Evolutionary conservation across 805 yeast species (phyloP).

Genomic region (Monosporozyma solicola): DNA sequence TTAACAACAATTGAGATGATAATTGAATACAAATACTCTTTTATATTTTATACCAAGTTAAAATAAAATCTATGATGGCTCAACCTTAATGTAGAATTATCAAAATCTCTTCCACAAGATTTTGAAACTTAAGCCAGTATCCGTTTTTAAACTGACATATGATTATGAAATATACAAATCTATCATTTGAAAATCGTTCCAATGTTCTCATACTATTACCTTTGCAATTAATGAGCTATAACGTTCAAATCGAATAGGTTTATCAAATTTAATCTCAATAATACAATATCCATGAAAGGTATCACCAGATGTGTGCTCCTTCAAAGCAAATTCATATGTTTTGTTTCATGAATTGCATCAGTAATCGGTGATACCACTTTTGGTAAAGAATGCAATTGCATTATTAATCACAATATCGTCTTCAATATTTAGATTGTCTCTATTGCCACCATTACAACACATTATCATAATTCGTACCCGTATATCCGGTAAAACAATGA

Average conservation of each 20-base stretch:
- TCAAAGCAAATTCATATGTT: conserved; percentile 27
- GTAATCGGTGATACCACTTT: conserved; percentile 17
- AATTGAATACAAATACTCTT: conserved; percentile 48
- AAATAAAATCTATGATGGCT: conserved; percentile 32
- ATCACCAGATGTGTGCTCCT: conserved; percentile 50
- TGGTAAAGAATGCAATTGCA: conserved; percentile 17
- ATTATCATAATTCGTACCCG: background rate
- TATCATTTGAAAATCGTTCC: conserved; percentile 37
- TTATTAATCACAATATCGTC: conserved; percentile 10
- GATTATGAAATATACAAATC: conserved; percentile 47
- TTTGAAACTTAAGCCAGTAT: conserved; percentile 33
- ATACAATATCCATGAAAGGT: too few species aligned
- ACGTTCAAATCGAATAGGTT: conserved; percentile 49
- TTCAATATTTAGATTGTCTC: conserved; percentile 3
- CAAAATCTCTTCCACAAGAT: conserved; percentile 19
- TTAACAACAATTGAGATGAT: conserved; percentile 37
- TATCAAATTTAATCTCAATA: conserved; percentile 34
- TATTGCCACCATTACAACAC: background rate
- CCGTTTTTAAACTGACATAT: conserved; percentile 37
- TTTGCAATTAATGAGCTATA: conserved; percentile 23
- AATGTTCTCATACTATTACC: conserved; percentile 13
- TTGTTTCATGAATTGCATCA: conserved; percentile 14
- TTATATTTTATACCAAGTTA: conserved; percentile 41
- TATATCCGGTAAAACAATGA: conserved; percentile 1
- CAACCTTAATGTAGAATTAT: conserved; percentile 32